These are phyloP conservation scores for Marasmius oreades DNA, from an alignment of 1,284 basidiomycete genomes.

Conservation along the genomic window DNA sequence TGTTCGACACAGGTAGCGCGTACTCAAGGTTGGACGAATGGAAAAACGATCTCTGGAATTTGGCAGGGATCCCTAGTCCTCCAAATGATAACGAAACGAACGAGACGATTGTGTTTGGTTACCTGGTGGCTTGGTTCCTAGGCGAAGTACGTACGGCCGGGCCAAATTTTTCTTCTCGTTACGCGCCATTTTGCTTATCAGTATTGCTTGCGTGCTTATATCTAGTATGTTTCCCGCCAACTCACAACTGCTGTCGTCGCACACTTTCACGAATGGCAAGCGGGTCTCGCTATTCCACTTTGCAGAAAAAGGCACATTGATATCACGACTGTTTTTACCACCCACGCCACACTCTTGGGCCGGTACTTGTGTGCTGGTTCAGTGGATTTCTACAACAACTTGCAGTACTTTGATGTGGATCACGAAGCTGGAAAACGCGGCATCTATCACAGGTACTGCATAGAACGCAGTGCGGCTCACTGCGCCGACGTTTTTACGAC, in stretches of 20 bases:
- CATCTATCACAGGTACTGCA: conserved; percentile 91
- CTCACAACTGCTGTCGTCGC: conserved; percentile 85
- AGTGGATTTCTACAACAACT: conserved; percentile 99
- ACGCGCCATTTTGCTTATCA: conserved; percentile 12
- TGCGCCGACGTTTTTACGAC: conserved; percentile 98
- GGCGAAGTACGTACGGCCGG: conserved; percentile 71
- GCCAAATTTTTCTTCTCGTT: conserved; percentile 6
- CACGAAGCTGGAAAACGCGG: conserved; percentile 98
- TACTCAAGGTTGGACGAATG: conserved; percentile 93
- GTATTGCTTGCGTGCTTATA: conserved; percentile 13
- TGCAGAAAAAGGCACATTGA: conserved; percentile 97
- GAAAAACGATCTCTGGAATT: conserved; percentile 97
- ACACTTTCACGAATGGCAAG: conserved; percentile 99
- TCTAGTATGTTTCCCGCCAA: conserved; percentile 77
- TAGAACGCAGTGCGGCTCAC: conserved; percentile 92
- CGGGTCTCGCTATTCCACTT: conserved; percentile 93
- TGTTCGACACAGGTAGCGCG: conserved; percentile 93
- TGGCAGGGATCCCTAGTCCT: conserved; percentile 95
- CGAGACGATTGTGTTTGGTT: conserved; percentile 98
- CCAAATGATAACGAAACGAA: conserved; percentile 97
- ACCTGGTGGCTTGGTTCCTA: conserved; percentile 99
- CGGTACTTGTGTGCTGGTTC: conserved; percentile 97
- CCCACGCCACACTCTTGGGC: conserved; percentile 97
- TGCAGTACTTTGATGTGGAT: conserved; percentile 99
- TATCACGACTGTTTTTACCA: conserved; percentile 97